Evolutionary conservation across 2,329 filamentous ascomycete genomes (phyloP), one percentile per base, ranked within the genome.

Genomic region (Colletotrichum neosansevieriae): DNA sequence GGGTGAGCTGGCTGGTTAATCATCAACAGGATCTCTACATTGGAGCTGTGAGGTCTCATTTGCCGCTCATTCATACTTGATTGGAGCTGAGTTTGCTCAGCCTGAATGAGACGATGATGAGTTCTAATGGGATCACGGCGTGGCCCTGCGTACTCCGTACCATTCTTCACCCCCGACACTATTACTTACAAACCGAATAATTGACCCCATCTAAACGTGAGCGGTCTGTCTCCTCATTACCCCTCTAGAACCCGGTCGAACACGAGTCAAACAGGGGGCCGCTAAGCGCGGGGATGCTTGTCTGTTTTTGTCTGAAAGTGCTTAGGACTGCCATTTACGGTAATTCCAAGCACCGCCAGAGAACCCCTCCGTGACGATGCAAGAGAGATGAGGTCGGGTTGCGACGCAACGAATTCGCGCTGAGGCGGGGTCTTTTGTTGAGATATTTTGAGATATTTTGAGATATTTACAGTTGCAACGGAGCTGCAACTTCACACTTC

Each of bases 241-340:
- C n/a, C n/a, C n/a, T n/a, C n/a, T n/a, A n/a, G n/a, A n/a, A n/a
- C n/a, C 61, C 40, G 9, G 49, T 38, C 54, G 49, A 68, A 59
- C 60, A 60, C 49, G 61, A 68, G 61, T 68, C 65, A 56, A 59
- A 38, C 61, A 49, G 54, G 54, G 58, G 65, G 32, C 34, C 53
- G 34, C 65, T 59, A 38, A 56, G 54, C 61, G 61, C 54, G 61
- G 65, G 65, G 61, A 65, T 68, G 47, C 61, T 34, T 59, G n/a
- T 40, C 53, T 34, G 53, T 56, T 65, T 65, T 9, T 40, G 19
- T 10, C 3, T 12, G 21, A 12, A 4, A 2, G 11, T 44, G 65
- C 7, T 51, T 49, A 21, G 9, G 1, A 42, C 34, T 65, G 13
- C 65, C 61, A n/a, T 0, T 59, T 49, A 10, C 0, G 54, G 65